These are phyloP conservation scores for Penicillium robsamsonii DNA, from an alignment of 495 filamentous ascomycete species.

Conservation along the genomic window DNA sequence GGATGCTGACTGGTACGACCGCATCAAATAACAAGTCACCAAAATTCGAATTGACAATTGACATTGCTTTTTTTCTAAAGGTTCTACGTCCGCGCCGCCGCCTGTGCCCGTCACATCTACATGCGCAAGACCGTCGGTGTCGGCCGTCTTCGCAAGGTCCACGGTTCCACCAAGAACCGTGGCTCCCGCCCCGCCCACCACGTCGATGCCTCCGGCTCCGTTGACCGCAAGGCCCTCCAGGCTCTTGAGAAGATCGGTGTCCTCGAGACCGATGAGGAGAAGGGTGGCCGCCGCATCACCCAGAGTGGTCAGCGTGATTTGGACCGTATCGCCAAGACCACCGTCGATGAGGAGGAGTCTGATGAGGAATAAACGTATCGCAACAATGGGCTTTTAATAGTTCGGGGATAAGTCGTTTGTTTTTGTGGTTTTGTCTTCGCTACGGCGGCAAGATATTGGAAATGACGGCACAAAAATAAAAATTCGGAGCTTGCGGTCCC, in stretches of 20 bases:
- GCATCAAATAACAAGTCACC: not conserved
- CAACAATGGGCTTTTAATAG: slow-evolving; percentile 34
- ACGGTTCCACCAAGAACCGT: slow-evolving; percentile 96
- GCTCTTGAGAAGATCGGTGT: slow-evolving; percentile 98
- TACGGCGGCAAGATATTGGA: slow-evolving; percentile 23
- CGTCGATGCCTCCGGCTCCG: slow-evolving; percentile 89
- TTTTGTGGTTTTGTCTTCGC: slow-evolving; percentile 32
- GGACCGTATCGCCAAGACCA: slow-evolving; percentile 73
- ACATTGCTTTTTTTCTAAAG: slow-evolving; percentile 33
- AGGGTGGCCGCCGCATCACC: slow-evolving; percentile 95
- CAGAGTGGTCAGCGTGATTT: slow-evolving; percentile 97
- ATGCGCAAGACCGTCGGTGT: slow-evolving; percentile 98
- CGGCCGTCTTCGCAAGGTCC: slow-evolving; percentile 84
- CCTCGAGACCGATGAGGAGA: slow-evolving; percentile 92
- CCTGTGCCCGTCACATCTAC: slow-evolving; percentile 97
- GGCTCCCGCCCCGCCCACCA: slow-evolving; percentile 88
- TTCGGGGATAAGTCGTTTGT: slow-evolving; percentile 26
- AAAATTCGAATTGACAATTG: slow-evolving; percentile 9
- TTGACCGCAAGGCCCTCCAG: slow-evolving; percentile 96
- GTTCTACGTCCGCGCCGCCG: slow-evolving; percentile 97
- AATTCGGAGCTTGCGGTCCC: slow-evolving; percentile 34
- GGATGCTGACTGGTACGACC: slow-evolving; percentile 80
- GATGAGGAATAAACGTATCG: slow-evolving; percentile 50
- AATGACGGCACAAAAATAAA: slow-evolving; percentile 30
- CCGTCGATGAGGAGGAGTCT: slow-evolving; percentile 52